phyloP scores from a whole-genome alignment of 768 basidiomycete genomes.

The Termitomyces sp. region DNA sequence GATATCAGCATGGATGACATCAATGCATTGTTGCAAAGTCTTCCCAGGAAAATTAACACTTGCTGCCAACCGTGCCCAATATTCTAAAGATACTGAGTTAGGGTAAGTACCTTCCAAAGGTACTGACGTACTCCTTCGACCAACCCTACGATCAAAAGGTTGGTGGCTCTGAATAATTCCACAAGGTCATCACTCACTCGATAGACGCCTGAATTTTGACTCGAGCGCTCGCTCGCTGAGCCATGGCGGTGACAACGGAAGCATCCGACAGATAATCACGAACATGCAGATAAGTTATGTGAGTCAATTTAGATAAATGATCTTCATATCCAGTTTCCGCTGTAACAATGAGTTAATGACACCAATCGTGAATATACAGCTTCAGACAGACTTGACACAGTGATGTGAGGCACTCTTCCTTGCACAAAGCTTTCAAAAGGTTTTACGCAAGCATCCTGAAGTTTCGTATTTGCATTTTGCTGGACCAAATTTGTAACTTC shows the following conservation, averaged over 20 bases:
- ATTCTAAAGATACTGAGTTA: conserved; percentile 16
- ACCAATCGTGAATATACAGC: not conserved
- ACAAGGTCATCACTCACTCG: conserved; percentile 15
- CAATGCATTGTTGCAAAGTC: conserved; percentile 19
- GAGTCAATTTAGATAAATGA: conserved; percentile 8
- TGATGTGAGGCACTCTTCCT: conserved; percentile 8
- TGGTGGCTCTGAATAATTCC: not conserved
- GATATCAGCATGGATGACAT: conserved; percentile 23
- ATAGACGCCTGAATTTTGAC: conserved; percentile 23
- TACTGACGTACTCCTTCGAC: conserved; percentile 14
- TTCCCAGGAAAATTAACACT: conserved; percentile 19
- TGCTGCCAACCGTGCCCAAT: conserved; percentile 23
- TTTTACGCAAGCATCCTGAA: conserved; percentile 3
- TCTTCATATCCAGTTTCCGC: conserved; percentile 10
- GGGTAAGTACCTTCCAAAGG: not conserved
- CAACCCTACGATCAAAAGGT: conserved; percentile 11
- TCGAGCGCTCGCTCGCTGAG: conserved; percentile 20
- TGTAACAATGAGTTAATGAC: not conserved
- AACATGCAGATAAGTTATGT: conserved; percentile 16
- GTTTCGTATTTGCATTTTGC: not conserved
- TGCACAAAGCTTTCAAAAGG: conserved; percentile 10
- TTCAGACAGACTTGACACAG: conserved; percentile 9
- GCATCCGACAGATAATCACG: conserved; percentile 15
- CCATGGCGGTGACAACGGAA: conserved; percentile 20
- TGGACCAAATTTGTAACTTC: not conserved